Evolutionary conservation across 495 filamentous ascomycete genomes (phyloP), one percentile per base, ranked within the genome.

Genomic region (Mytilinidion resinicola): DNA sequence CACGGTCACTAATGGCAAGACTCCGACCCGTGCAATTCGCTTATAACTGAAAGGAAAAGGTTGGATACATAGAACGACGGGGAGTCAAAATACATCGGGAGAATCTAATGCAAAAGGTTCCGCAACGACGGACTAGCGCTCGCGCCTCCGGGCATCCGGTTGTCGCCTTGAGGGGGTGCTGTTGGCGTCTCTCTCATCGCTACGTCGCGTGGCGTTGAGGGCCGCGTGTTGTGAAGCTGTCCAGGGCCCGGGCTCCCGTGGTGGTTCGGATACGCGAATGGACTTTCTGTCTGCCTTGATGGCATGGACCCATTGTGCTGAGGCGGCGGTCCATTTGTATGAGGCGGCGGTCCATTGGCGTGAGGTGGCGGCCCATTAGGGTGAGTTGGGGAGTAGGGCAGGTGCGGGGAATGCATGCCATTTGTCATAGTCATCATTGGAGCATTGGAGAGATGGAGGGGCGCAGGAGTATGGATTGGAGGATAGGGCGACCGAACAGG

Each of bases 311-410:
- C 59, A 30, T 30, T 30, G 25, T 30, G 25, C 3, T 30, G 25
- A 30, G 25, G 25, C 25, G 25, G 25, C 3, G 25, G 25, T 30
- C 25, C 25, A 30, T 30, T 30, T 30, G 25, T 30, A 30, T 30
- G 25, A 30, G 25, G 25, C 25, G 25, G 25, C 25, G 25, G 25
- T 30, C 25, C 25, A 30, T 30, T 30, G 25, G 25, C 25, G 25
- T 30, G 25, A 48, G 62, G 51, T 37, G n/a, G 58, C 3, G 63
- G 25, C 25, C 25, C 25, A 6, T 30, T 30, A 30, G 25, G 54
- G 41, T 67, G 59, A 11, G 65, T 62, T 5, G 65, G 68, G 7
- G 68, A 70, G 36, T 65, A 65, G 5, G 60, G 62, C 30, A 66
- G 21, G 35, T 60, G 65, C 9, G 68, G 68, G n/a, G 65, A 68